Percentiles rank a stretch among this genome's conserved stretches.
Evolutionary conservation across 2,329 filamentous ascomycete genomes (phyloP).

Genomic region (Akanthomyces uredinophilus): DNA sequence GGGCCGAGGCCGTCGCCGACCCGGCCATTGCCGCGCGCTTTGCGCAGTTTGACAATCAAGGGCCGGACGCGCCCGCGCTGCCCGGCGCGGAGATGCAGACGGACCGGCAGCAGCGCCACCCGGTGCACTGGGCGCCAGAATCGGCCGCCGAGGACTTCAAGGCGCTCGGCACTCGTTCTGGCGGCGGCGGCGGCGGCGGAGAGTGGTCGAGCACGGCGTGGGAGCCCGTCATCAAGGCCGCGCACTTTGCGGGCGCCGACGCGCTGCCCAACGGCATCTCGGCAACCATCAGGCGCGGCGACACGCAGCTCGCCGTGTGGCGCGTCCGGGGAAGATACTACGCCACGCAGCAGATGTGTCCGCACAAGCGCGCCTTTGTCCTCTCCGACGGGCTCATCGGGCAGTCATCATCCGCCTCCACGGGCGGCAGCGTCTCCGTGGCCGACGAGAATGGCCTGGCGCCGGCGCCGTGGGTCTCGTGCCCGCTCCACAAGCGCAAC

Average conservation of each 20-base stretch:
- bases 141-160: constrained; percentile 64
- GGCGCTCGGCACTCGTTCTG: constrained; percentile 39
- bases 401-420: constrained; percentile 52
- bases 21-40: constrained; percentile 66
- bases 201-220: constrained; percentile 50
- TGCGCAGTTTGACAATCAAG: constrained; percentile 82
- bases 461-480: constrained; percentile 68
- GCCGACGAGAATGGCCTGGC: constrained; percentile 21
- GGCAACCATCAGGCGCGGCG: constrained; percentile 75
- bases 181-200: constrained; percentile 40
- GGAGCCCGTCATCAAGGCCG: constrained; percentile 71
- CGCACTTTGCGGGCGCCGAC: constrained; percentile 60
- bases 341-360: constrained; percentile 90
- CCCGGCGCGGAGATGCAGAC: constrained; percentile 64
- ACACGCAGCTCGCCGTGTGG: constrained; percentile 86
- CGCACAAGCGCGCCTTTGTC: constrained; percentile 86
- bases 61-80: constrained; percentile 58
- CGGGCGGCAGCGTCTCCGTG: neutral
- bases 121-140: constrained; percentile 71
- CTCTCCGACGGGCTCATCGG: constrained; percentile 81
- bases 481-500: constrained; percentile 86
- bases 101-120: constrained; percentile 69
- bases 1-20: constrained; percentile 73
- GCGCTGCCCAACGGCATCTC: constrained; percentile 67
- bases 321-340: constrained; percentile 76